Base-by-base conservation (phyloP, 345 rosid species). In the Populus nigra region DNA sequence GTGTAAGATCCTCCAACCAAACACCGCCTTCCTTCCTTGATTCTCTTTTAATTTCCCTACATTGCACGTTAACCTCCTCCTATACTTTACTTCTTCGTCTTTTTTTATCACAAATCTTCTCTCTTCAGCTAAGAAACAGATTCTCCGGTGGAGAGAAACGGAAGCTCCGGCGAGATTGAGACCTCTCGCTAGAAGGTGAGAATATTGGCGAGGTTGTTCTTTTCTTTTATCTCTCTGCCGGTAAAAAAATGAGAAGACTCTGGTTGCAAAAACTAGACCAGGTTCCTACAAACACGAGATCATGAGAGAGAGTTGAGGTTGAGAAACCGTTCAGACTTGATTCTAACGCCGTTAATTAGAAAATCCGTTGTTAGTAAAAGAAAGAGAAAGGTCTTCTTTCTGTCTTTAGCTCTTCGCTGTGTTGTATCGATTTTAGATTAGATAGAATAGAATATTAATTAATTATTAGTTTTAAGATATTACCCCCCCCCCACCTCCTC, bases 61-160 rank as follows among this genome's bases (percentile, higher is more conserved):
- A 88, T 85, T 88, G 82, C 89, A 90, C 87, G 93, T 88, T 77
- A 90, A 81, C 88, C 81, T 50, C 84, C 69, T 35, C 78, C 70
- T 47, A 29, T 38, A 27, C 55, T 41, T 74, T 79, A 45, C 23
- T 53, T 73, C 45, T 27, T 73, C 61, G 36, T 43, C 50, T 69
- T 39, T 5, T 55, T 76, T 41, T 35, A 6, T 31, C 55, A 8
- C 41, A 79, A 77, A 53, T 79, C 5, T 41, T 74, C 85, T 77
- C 57, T 36, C 39, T 31, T 69, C 75, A 72, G 62, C 70, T 61
- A 67, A 15, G 62, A 45, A 31, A 66, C 55, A 35, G 27, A 18
- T 1, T 59, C 29, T 10, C 65, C 65, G 65, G 65, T 67, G 62
- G 69, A 33, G 41, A 35, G 41, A 35, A 31, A 70, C 74, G 23